Conservation (phyloP, 129 eudicot genomes). For the Saussurea involucrata region DNA sequence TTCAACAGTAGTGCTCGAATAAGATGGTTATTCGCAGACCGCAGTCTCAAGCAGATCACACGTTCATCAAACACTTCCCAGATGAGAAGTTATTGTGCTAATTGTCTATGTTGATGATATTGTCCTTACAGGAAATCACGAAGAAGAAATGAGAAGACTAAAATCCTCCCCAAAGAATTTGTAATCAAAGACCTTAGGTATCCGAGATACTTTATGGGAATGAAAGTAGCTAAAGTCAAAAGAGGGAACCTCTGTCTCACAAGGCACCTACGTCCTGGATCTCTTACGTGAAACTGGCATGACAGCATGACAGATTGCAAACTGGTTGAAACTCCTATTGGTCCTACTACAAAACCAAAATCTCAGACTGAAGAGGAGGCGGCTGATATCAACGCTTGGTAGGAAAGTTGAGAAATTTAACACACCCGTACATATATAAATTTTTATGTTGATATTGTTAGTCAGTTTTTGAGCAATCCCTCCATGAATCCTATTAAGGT, state of each 20-base stretch:
- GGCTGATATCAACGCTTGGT: neutral
- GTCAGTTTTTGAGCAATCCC: neutral
- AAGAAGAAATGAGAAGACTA: neutral
- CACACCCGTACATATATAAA: neutral
- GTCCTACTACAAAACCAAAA: neutral
- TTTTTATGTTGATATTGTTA: too few species aligned
- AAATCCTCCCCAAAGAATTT: neutral
- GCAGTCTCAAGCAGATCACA: neutral
- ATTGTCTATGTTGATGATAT: slow-evolving; percentile 2
- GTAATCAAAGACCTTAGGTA: neutral
- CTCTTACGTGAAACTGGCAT: neutral
- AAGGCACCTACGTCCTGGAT: neutral
- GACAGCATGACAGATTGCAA: neutral
- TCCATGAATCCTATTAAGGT: too few species aligned
- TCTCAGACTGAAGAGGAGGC: neutral
- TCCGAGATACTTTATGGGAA: neutral
- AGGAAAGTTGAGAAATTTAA: neutral
- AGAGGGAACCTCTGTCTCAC: neutral
- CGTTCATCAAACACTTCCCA: neutral
- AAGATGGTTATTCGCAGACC: neutral
- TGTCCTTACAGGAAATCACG: neutral
- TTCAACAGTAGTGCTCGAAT: neutral
- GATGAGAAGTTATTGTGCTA: neutral
- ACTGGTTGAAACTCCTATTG: neutral
- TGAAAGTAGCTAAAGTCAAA: neutral